Evolutionary conservation across 768 basidiomycete species (phyloP).

Genomic region (Phanerodontia chrysosporium): DNA sequence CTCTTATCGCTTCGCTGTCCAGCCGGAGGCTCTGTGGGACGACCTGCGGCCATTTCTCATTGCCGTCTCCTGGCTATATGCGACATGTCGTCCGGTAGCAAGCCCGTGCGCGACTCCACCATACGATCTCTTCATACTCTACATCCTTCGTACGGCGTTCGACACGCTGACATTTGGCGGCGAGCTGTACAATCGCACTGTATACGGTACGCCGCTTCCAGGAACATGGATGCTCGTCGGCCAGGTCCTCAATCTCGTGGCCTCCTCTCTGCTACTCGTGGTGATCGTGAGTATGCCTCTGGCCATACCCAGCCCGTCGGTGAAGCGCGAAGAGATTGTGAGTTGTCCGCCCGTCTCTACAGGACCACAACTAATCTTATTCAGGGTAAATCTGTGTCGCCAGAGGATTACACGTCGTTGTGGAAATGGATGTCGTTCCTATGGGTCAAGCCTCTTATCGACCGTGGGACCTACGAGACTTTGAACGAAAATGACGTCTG

Average conservation of each 20-base stretch:
- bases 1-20: conserved; percentile 45
- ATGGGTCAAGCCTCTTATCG: conserved; percentile 68
- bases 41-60: conserved; percentile 42
- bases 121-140: conserved; percentile 59
- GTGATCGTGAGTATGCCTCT: conserved; percentile 63
- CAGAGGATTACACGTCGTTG: conserved; percentile 74
- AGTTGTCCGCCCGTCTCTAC: conserved; percentile 21
- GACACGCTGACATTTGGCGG: conserved; percentile 51
- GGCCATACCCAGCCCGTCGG: conserved; percentile 49
- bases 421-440: conserved; percentile 68
- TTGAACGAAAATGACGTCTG: conserved; percentile 72
- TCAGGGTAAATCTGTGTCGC: conserved; percentile 53
- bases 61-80: conserved; percentile 64
- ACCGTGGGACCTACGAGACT: conserved; percentile 44
- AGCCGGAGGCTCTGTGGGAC: conserved; percentile 27
- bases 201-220: conserved; percentile 41
- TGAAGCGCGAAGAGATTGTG: conserved; percentile 60
- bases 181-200: conserved; percentile 44
- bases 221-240: conserved; percentile 22
- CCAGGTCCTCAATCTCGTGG: conserved; percentile 40
- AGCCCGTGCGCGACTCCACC: conserved; percentile 55
- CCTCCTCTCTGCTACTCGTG: conserved; percentile 37
- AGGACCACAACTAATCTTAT: neutral
- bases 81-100: conserved; percentile 49
- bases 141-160: conserved; percentile 41